Evolutionary conservation across 2,329 filamentous ascomycete genomes (phyloP), one percentile per base, ranked within the genome.

Genomic region (Exophiala aquamarina): DNA sequence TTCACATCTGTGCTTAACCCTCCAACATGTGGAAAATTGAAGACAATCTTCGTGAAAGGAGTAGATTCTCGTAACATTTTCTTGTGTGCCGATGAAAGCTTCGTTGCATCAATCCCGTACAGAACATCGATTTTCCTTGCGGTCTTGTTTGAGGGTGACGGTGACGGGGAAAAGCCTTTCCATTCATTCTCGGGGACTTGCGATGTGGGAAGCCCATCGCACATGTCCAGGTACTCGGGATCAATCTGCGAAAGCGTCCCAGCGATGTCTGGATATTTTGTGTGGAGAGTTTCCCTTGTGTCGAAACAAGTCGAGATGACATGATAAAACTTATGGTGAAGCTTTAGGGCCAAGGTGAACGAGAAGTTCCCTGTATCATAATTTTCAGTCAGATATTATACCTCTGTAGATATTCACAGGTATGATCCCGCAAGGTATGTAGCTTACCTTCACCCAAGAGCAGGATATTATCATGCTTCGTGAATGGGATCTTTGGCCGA

Each of bases 1-100:
- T 96, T 96, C 46, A 96, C 86, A 71, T 97, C 91, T 59, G 86
- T 97, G 56, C 82, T 87, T 61, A 94, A 84, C 36, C 93, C 93
- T 55, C 93, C 93, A 3, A 94, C 87, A 71, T 98, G 93, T 28
- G 93, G 93, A 68, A 98, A 98, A 75, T 96, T 95, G 81, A 97
- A 98, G 57, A 92, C 76, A 53, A 97, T 84, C 47, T 82, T 79
- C 66, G 95, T 84, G 76, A 86, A 91, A 3, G 73, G 67, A 3
- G 69, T 68, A 13, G 61, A 61, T 19, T 48, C 38, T 36, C 50
- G 46, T 6, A 55, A 41, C 15, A 41, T 37, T 36, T 56, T 55
- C 14, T 51, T 44, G 33, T 65, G 66, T 26, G 57, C 56, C 3
- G 61, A 54, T 5, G 58, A 47, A 21, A 73, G 62, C 57, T 72